These are phyloP conservation scores for Lathyrus aphaca DNA, from an alignment of 306 rosid genomes.

Conservation along the genomic window DNA sequence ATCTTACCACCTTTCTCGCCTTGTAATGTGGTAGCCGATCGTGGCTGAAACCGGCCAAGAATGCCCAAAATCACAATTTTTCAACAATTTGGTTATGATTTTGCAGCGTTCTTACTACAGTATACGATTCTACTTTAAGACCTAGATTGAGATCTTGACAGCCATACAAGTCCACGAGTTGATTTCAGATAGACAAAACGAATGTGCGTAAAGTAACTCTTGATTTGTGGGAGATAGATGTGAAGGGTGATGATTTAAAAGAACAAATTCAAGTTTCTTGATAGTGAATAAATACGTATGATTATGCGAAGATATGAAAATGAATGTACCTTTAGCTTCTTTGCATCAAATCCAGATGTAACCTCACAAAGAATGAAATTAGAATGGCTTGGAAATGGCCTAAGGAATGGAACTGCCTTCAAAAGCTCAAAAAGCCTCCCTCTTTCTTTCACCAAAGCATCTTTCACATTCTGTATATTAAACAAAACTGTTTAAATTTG, in stretches of 20 bases:
- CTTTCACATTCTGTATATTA: conserved; percentile 71
- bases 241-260: background rate
- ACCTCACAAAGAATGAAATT: conserved; percentile 96
- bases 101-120: no score
- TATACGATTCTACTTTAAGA: no score
- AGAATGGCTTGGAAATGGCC: conserved; percentile 87
- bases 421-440: conserved; percentile 71
- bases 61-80: no score
- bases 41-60: no score
- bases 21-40: no score
- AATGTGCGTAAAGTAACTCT: background rate
- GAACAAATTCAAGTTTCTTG: background rate
- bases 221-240: background rate
- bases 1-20: no score
- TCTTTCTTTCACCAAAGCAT: conserved; percentile 81
- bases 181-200: background rate
- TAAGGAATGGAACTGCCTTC: conserved; percentile 70
- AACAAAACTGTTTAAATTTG: conserved; percentile 48
- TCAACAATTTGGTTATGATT: no score
- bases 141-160: no score
- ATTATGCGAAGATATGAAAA: conserved; percentile 18
- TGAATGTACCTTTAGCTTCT: conserved; percentile 77
- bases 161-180: background rate
- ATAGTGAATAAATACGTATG: background rate
- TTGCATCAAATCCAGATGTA: conserved; percentile 78